Base-by-base conservation (phyloP, 2,329 filamentous ascomycete genomes). In the Colletotrichum sublineola region DNA sequence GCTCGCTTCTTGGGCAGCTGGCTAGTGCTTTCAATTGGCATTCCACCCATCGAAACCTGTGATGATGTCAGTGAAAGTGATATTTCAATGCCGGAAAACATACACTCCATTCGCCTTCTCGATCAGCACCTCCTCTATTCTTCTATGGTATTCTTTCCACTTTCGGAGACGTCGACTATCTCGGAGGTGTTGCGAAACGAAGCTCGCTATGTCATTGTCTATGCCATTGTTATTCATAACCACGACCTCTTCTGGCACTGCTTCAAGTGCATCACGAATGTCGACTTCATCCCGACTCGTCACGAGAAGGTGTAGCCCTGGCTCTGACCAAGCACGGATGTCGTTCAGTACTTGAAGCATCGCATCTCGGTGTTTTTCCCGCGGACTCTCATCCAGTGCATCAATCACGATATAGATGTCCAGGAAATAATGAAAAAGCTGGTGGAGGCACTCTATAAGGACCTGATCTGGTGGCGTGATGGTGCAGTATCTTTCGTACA, bases 31-130 rank as follows among this genome's bases (percentile, higher is more conserved):
- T 58, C n/a, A 58, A 20, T 38, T 44, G 38, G n/a, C 56, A 58
- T 58, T 58, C 38, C 7, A 20, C 56, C 56, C 56, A 58, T 8
- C 38, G n/a, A 20, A 58, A 58, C 14, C 56, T 58, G 56, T 4
- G 31, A 20, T 57, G 2, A 42, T 2, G 2, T 58, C 1, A 40
- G n/a, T 9, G 1, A 6, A 20, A 7, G 14, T 42, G 20, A 58
- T 5, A 14, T 5, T 3, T 15, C 1, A 2, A 9, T 6, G 8
- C 9, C 38, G 50, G 48, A 12, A 4, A 36, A 31, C 56, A 20
- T 29, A 44, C 56, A 58, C 56, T 9, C 56, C 56, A 3, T 58
- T 18, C 6, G 56, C 38, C 5, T 42, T 42, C 15, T 42, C n/a
- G 6, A 31, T 31, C n/a, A 58, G 24, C 14, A 42, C 38, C 11